Evolutionary conservation across 768 basidiomycete genomes (phyloP).

Genomic region (Termitomyces eurrhizus): DNA sequence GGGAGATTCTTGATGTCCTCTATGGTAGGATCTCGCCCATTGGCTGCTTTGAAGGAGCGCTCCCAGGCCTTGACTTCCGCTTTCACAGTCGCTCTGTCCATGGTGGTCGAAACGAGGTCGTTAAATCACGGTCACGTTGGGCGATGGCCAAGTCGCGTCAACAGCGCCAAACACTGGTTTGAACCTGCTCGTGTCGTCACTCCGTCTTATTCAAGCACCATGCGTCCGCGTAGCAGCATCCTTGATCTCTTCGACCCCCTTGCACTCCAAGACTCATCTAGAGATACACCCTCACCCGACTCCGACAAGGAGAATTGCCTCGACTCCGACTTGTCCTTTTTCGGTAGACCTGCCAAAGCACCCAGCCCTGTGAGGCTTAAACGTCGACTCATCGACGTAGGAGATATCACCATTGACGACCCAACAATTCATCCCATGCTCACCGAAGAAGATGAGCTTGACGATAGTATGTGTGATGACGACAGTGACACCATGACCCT

Average conservation of each 20-base stretch:
- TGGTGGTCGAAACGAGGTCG: conserved; percentile 15
- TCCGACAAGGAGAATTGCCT: conserved; percentile 46
- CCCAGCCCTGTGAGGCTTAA: conserved; percentile 27
- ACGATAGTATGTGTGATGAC: conserved; percentile 30
- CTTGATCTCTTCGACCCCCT: conserved; percentile 53
- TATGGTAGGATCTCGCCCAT: conserved; percentile 59
- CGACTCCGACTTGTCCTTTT: conserved; percentile 24
- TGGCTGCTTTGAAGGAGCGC: conserved; percentile 51
- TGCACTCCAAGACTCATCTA: conserved; percentile 14
- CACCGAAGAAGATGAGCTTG: conserved; percentile 30
- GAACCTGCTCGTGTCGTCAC: neutral
- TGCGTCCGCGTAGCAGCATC: conserved; percentile 42
- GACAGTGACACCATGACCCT: conserved; percentile 36
- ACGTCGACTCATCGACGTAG: conserved; percentile 45
- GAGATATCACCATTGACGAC: conserved; percentile 43
- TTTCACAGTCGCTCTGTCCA: conserved; percentile 50
- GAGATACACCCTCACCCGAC: conserved; percentile 27
- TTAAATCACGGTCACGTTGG: conserved; percentile 14
- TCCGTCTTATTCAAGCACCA: conserved; percentile 26
- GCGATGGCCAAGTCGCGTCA: conserved; percentile 29
- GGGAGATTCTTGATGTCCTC: conserved; percentile 67
- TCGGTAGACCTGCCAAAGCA: conserved; percentile 26
- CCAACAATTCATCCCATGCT: conserved; percentile 27
- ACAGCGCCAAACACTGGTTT: conserved; percentile 33
- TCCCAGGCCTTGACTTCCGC: conserved; percentile 80